These are phyloP conservation scores for Hanseniaspora lindneri DNA, from an alignment of 805 yeast species.

Conservation along the genomic window DNA sequence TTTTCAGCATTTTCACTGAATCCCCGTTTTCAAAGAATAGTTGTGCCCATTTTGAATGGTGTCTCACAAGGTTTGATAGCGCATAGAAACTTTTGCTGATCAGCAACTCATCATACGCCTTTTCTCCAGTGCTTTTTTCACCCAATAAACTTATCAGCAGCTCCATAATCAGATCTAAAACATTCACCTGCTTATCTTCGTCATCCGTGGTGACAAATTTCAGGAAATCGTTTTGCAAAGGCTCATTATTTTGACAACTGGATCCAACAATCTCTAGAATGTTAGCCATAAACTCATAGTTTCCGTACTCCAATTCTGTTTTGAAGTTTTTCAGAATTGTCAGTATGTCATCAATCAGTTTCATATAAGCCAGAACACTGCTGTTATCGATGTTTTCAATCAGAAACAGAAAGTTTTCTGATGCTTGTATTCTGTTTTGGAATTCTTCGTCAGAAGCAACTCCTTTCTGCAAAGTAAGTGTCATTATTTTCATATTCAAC, in stretches of 20 bases:
- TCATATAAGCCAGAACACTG: slow-evolving; percentile 31
- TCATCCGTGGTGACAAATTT: slow-evolving; percentile 39
- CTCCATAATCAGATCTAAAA: slow-evolving; percentile 7
- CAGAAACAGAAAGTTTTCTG: slow-evolving; percentile 86
- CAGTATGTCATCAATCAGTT: slow-evolving; percentile 12
- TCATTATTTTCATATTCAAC: slow-evolving; percentile 52
- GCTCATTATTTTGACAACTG: slow-evolving; percentile 71
- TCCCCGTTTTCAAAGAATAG: slow-evolving; percentile 36
- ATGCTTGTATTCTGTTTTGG: slow-evolving; percentile 59
- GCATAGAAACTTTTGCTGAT: slow-evolving; percentile 66
- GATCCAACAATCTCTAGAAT: slow-evolving; percentile 43
- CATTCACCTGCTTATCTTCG: slow-evolving; percentile 11
- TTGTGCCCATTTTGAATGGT: slow-evolving; percentile 45
- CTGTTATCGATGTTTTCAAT: slow-evolving; percentile 92
- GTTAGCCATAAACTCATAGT: slow-evolving; percentile 72
- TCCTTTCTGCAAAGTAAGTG: slow-evolving; percentile 31
- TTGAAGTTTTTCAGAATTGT: slow-evolving; percentile 7
- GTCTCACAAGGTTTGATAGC: slow-evolving; percentile 58
- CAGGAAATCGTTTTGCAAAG: slow-evolving; percentile 55
- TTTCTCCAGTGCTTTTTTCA: not conserved
- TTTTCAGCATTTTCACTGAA: slow-evolving; percentile 47
- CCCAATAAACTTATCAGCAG: not conserved
- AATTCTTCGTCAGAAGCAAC: slow-evolving; percentile 6
- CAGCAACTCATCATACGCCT: slow-evolving; percentile 22
- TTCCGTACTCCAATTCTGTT: slow-evolving; percentile 43